phyloP scores from a whole-genome alignment of 2,329 filamentous ascomycete species.

The Cryphonectria naterciae region DNA sequence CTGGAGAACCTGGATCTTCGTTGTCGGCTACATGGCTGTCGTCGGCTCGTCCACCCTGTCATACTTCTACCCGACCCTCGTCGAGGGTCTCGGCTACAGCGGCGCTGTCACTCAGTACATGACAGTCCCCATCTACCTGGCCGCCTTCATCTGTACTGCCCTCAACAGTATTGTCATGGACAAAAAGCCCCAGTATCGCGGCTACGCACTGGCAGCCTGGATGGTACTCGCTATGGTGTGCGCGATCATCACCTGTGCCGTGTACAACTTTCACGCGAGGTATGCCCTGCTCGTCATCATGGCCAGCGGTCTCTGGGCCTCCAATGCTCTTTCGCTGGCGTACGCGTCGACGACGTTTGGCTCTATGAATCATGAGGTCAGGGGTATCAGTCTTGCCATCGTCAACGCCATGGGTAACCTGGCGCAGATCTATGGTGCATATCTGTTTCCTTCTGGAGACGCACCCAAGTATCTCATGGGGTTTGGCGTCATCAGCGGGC shows the following conservation, averaged over 20 bases:
- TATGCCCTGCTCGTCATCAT: constrained; percentile 60
- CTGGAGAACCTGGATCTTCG: constrained; percentile 46
- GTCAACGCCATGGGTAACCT: constrained; percentile 59
- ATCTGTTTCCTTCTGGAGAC: constrained; percentile 37
- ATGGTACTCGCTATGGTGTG: constrained; percentile 46
- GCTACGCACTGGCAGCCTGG: constrained; percentile 47
- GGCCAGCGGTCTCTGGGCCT: constrained; percentile 58
- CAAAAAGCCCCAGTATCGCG: constrained; percentile 48
- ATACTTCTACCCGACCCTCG: constrained; percentile 59
- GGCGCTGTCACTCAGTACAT: constrained; percentile 53
- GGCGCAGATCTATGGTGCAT: constrained; percentile 57
- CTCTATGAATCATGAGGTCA: constrained; percentile 50
- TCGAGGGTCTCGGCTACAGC: constrained; percentile 54
- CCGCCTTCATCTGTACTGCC: constrained; percentile 54
- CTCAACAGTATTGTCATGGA: constrained; percentile 53
- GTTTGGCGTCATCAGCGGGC: constrained; percentile 31
- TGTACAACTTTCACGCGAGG: constrained; percentile 56
- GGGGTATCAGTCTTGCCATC: constrained; percentile 56
- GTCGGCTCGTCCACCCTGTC: constrained; percentile 50
- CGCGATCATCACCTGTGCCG: constrained; percentile 45
- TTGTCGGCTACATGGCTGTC: constrained; percentile 48
- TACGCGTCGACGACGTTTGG: constrained; percentile 58
- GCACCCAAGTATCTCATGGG: constrained; percentile 32
- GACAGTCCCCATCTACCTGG: constrained; percentile 56
- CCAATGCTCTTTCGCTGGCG: constrained; percentile 55